Conservation (phyloP, 2,329 filamentous ascomycete species). For the Ophiocordyceps sinensis region DNA sequence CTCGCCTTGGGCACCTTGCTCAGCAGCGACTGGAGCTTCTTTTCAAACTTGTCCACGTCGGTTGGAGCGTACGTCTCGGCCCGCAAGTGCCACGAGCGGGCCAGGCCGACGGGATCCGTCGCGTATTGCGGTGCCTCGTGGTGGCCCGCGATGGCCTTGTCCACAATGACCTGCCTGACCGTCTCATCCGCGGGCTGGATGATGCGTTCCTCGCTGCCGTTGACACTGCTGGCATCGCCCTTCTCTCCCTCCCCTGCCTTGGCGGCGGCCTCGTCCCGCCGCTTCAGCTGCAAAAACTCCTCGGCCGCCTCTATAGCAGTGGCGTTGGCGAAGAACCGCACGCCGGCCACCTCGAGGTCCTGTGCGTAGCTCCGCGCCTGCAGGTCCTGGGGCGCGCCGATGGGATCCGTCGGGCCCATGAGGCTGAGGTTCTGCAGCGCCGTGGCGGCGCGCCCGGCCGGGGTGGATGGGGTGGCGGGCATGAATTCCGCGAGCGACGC, state of each 20-base stretch:
- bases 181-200: slow-evolving; percentile 19
- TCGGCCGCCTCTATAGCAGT: slow-evolving; percentile 16
- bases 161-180: slow-evolving; percentile 17
- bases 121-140: slow-evolving; percentile 20
- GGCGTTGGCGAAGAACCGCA: slow-evolving; percentile 18
- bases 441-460: slow-evolving; percentile 15
- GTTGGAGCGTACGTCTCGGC: slow-evolving; percentile 19
- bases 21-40: slow-evolving; percentile 20
- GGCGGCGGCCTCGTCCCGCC: slow-evolving; percentile 6
- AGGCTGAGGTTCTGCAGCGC: slow-evolving; percentile 21
- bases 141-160: slow-evolving; percentile 19
- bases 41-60: slow-evolving; percentile 23
- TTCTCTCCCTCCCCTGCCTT: neutral
- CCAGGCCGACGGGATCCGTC: slow-evolving; percentile 16
- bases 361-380: slow-evolving; percentile 16
- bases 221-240: neutral
- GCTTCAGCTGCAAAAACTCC: slow-evolving; percentile 13
- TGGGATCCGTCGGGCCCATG: slow-evolving; percentile 19
- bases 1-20: slow-evolving; percentile 5
- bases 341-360: slow-evolving; percentile 13
- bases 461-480: slow-evolving; percentile 14
- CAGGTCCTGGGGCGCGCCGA: slow-evolving; percentile 15
- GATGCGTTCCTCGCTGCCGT: slow-evolving; percentile 9
- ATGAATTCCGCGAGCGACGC: slow-evolving; percentile 16
- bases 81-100: slow-evolving; percentile 22